A percentile compares a stretch with the other conserved stretches of the same genome.
Conservation (phyloP, 2,329 filamentous ascomycete genomes). For the Leptodontidium sp. region DNA sequence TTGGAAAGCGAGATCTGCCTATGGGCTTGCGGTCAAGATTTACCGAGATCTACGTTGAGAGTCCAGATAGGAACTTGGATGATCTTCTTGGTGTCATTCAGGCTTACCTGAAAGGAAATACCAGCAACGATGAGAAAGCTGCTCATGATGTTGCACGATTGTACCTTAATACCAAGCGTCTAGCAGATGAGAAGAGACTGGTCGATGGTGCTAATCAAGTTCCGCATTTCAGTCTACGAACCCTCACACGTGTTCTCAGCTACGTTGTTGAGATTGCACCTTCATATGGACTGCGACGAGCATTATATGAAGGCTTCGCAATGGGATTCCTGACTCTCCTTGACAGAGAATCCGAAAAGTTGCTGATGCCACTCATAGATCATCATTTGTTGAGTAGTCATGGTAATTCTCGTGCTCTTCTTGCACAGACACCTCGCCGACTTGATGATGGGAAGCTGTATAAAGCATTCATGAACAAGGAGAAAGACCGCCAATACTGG, state of each 20-base stretch:
- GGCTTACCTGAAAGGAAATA: conserved; percentile 80
- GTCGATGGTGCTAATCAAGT: conserved; percentile 96
- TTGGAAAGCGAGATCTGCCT: conserved; percentile 93
- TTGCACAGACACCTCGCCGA: conserved; percentile 79
- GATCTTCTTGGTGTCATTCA: conserved; percentile 89
- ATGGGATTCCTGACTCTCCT: conserved; percentile 97
- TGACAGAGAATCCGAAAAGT: conserved; percentile 79
- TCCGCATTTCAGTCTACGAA: conserved; percentile 95
- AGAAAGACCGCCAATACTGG: conserved; percentile 81
- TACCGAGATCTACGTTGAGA: conserved; percentile 93
- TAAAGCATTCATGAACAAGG: conserved; percentile 76
- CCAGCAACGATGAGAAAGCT: conserved; percentile 75
- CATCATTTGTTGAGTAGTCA: conserved; percentile 79
- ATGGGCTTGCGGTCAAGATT: conserved; percentile 90
- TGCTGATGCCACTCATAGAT: conserved; percentile 81
- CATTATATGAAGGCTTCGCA: conserved; percentile 92
- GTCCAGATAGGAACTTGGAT: conserved; percentile 85
- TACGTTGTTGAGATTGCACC: conserved; percentile 88
- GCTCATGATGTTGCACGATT: conserved; percentile 84
- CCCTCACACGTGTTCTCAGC: conserved; percentile 85
- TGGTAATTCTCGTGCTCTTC: conserved; percentile 73
- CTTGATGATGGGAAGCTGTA: conserved; percentile 81
- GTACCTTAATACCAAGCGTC: conserved; percentile 85
- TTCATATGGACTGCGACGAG: conserved; percentile 83
- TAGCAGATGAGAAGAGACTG: conserved; percentile 82